Evolutionary conservation across 169 alveolate species (phyloP).

Genomic region (Cryptosporidium andersoni): DNA sequence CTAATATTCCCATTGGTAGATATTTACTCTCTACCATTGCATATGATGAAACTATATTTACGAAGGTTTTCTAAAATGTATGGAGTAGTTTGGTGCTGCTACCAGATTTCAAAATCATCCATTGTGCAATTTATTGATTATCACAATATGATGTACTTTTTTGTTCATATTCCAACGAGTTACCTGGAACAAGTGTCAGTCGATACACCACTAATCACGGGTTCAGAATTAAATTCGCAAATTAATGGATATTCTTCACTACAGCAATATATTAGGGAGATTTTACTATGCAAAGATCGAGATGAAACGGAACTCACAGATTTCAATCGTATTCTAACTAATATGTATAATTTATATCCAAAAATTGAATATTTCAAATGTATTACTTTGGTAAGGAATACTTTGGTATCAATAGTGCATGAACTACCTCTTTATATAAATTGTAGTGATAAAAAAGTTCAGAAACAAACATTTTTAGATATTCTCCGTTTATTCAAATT

Average conservation of each 20-base stretch:
- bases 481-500: constrained; percentile 15
- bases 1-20: background rate
- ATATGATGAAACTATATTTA: background rate
- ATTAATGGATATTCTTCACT: background rate
- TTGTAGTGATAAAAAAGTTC: background rate
- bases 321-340: background rate
- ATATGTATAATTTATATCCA: background rate
- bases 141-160: constrained; percentile 2
- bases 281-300: background rate
- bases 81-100: constrained; percentile 43
- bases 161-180: constrained; percentile 30
- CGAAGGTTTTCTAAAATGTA: constrained; percentile 7
- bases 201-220: background rate
- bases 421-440: background rate
- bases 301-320: constrained; percentile 1
- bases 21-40: constrained; percentile 1
- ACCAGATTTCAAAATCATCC: constrained; percentile 18
- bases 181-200: background rate
- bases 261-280: constrained; percentile 17
- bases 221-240: background rate
- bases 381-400: constrained; percentile 2
- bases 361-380: constrained; percentile 6
- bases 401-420: background rate
- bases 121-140: constrained; percentile 53
- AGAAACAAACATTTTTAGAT: background rate